Evolutionary conservation across 192 early-diverging fungal species (phyloP).

Genomic region (Piromyces sp.): DNA sequence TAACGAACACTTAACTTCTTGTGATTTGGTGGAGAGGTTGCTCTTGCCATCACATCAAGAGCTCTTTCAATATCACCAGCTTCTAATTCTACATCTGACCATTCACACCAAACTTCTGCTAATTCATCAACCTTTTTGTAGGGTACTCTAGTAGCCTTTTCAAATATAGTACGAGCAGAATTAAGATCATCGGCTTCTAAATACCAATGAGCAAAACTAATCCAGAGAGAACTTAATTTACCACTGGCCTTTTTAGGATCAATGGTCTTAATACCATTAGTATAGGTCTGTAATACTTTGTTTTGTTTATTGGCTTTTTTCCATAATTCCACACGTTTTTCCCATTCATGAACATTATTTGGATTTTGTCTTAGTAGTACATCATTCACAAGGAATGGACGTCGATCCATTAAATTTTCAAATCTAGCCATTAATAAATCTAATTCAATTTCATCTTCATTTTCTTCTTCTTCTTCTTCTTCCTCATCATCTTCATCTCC

Average conservation of each 20-base stretch:
- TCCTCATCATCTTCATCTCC: slow-evolving; percentile 9
- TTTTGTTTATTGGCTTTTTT: slow-evolving; percentile 8
- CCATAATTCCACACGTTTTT: slow-evolving; percentile 62
- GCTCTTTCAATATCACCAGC: slow-evolving; percentile 12
- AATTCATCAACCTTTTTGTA: slow-evolving; percentile 67
- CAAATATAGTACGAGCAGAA: slow-evolving; percentile 46
- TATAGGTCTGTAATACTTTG: slow-evolving; percentile 55
- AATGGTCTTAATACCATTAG: slow-evolving; percentile 49
- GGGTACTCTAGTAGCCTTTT: slow-evolving; percentile 63
- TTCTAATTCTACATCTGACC: slow-evolving; percentile 70
- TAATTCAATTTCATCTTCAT: slow-evolving; percentile 41
- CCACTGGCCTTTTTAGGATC: slow-evolving; percentile 62
- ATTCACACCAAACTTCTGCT: slow-evolving; percentile 76
- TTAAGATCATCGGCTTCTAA: slow-evolving; percentile 38
- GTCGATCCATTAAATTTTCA: slow-evolving; percentile 78
- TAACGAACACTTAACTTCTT: slow-evolving; percentile 35
- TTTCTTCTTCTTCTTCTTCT: slow-evolving; percentile 17
- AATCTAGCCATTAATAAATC: slow-evolving; percentile 74
- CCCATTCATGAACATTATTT: slow-evolving; percentile 80
- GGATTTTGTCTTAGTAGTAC: slow-evolving; percentile 81
- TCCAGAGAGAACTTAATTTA: slow-evolving; percentile 62
- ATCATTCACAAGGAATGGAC: slow-evolving; percentile 84
- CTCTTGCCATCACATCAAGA: slow-evolving; percentile 63
- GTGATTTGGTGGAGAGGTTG: slow-evolving; percentile 41
- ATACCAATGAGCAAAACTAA: slow-evolving; percentile 67